These are phyloP conservation scores for Ettlia oleoabundans DNA, from an alignment of 139 green algal species.

Conservation along the genomic window DNA sequence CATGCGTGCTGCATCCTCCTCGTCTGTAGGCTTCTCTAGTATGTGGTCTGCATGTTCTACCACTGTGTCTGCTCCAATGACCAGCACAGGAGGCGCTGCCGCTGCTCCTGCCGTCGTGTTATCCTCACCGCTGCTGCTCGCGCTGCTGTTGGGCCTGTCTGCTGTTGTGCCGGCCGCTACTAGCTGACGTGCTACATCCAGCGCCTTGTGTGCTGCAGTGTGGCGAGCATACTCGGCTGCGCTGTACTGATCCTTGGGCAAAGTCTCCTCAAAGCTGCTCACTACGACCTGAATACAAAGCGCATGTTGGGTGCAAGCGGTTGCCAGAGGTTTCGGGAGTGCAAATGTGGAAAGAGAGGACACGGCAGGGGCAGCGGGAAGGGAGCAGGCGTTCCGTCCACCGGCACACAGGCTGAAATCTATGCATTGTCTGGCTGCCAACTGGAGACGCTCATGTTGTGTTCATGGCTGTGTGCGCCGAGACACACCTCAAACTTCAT, in stretches of 20 bases:
- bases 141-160: constrained; percentile 6
- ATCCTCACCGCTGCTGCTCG: not conserved
- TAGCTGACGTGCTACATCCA: constrained; percentile 64
- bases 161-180: not conserved
- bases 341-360: too few relatives aligned
- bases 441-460: too few relatives aligned
- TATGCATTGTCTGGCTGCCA: too few relatives aligned
- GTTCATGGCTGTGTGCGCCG: too few relatives aligned
- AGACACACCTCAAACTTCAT: constrained; percentile 62
- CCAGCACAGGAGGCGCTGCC: constrained; percentile 48
- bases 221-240: constrained; percentile 73
- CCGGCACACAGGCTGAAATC: not conserved
- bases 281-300: constrained; percentile 59
- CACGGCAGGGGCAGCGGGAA: not conserved
- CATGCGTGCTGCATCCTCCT: constrained; percentile 70
- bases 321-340: too few relatives aligned
- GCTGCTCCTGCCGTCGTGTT: not conserved
- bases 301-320: not conserved
- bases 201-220: constrained; percentile 79
- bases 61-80: constrained; percentile 88
- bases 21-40: constrained; percentile 87
- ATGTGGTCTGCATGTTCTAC: constrained; percentile 76
- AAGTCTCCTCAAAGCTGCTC: constrained; percentile 82
- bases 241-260: constrained; percentile 58
- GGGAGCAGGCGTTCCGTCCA: not conserved